These are phyloP conservation scores for Epichloe coenophiala DNA, from an alignment of 2,329 filamentous ascomycete species.

Conservation along the genomic window DNA sequence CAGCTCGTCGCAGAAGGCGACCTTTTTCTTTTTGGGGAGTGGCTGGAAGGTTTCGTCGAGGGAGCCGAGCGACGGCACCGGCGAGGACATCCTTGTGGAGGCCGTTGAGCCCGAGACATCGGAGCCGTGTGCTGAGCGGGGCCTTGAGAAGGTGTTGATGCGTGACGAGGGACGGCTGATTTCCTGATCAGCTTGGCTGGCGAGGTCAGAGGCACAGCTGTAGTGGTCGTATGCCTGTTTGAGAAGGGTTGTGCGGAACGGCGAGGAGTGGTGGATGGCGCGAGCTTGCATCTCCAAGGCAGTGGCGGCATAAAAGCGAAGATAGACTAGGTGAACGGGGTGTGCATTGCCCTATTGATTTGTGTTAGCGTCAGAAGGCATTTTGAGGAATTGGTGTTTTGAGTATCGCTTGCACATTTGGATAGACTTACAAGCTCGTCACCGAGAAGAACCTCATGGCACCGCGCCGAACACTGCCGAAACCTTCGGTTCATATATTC, in stretches of 20 bases:
- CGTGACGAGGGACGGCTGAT: slow-evolving; percentile 26
- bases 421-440: slow-evolving; percentile 27
- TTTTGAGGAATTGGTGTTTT: not conserved
- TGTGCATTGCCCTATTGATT: slow-evolving; percentile 26
- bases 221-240: slow-evolving; percentile 40
- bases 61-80: slow-evolving; percentile 25
- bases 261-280: slow-evolving; percentile 30
- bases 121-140: slow-evolving; percentile 34
- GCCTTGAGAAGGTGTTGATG: slow-evolving; percentile 23
- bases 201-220: slow-evolving; percentile 31
- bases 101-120: slow-evolving; percentile 29
- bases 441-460: slow-evolving; percentile 37
- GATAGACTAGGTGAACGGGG: slow-evolving; percentile 42
- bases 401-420: not conserved
- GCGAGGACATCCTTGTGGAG: slow-evolving; percentile 32
- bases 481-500: slow-evolving; percentile 38
- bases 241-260: slow-evolving; percentile 33
- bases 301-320: slow-evolving; percentile 49
- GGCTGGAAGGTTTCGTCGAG: slow-evolving; percentile 6
- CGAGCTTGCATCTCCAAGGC: slow-evolving; percentile 43
- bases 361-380: not conserved
- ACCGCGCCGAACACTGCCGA: slow-evolving; percentile 38
- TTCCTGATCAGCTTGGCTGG: slow-evolving; percentile 30
- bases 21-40: slow-evolving; percentile 23
- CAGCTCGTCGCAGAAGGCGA: slow-evolving; percentile 22